Base-by-base conservation (phyloP, 805 yeast species). In the Cyberlindnera lachancei region DNA sequence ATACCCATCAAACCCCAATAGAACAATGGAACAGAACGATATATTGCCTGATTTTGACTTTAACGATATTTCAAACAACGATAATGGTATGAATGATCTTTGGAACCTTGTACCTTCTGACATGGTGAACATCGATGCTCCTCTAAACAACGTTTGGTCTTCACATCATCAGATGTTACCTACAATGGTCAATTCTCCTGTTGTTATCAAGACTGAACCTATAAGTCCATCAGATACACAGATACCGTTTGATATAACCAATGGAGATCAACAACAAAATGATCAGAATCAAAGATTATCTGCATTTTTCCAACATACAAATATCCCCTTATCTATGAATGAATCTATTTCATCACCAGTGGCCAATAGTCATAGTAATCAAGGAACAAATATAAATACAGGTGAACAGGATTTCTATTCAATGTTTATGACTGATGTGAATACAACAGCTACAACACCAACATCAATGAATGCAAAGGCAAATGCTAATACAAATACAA, bases 401-500 rank as follows among this genome's bases (percentile, higher is more conserved):
- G 21, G 21, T 10, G 19, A 29, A 11, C 24, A 56, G 25, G 72
- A 68, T 41, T 62, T 66, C 30, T 66, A 67, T 37, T 60, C 68
- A 1, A 43, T 66, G 44, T 61, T 67, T n/a, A 63, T 64, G 44
- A 68, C 64, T 40, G 70, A 64, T 26, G 66, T 59, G 15, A 37
- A 39, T n/a, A 25, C 20, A 8, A 27, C 34, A 23, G 33, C 9
- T 21, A 25, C 20, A 7, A 7, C 15, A 4, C 18, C 29, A 19
- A 10, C 10, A 10, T 19, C 7, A 7, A 19, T 8, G 21, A 19
- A 19, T 19, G 10, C 7, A 19, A 8, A 19, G 10, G 21, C 10
- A 19, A 19, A 19, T 19, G 10, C 21, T n/a, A n/a, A n/a, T n/a
- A n/a, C n/a, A n/a, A n/a, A n/a, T n/a, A n/a, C n/a, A n/a, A n/a